These are phyloP conservation scores for Diaporthe batatas DNA, from an alignment of 2,329 filamentous ascomycete genomes.

Conservation along the genomic window DNA sequence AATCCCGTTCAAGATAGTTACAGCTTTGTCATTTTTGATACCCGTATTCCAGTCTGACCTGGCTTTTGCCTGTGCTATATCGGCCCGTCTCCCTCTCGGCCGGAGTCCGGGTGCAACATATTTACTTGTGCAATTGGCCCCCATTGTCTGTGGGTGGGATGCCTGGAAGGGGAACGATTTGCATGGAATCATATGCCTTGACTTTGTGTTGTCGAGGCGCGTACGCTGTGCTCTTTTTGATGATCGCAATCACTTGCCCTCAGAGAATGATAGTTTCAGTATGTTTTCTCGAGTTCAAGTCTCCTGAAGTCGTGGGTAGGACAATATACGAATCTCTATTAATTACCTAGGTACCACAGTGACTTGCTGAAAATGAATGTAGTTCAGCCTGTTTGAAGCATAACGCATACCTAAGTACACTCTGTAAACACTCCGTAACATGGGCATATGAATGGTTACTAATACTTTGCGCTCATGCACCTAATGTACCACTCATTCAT, in stretches of 20 bases:
- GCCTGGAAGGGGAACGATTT: not conserved
- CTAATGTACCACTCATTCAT: not conserved
- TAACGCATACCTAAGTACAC: not conserved
- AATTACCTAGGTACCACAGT: no score
- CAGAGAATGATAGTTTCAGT: not conserved
- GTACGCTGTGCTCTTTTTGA: not conserved
- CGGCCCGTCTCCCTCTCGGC: not conserved
- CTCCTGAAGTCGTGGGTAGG: no score
- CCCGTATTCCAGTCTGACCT: no score
- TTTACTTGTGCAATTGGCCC: not conserved
- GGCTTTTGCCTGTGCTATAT: not conserved
- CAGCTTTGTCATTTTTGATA: constrained; percentile 20
- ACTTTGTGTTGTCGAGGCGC: not conserved
- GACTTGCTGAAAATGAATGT: not conserved
- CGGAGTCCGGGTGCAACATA: no score
- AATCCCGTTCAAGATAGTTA: not conserved
- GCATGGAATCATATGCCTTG: not conserved
- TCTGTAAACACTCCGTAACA: no score
- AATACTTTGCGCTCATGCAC: not conserved
- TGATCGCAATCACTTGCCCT: not conserved
- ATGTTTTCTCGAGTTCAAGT: no score
- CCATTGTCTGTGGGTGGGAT: not conserved
- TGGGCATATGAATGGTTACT: not conserved
- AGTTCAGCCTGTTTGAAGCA: not conserved
- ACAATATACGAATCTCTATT: no score